Percentiles rank a stretch among this genome's conserved stretches.
Conservation (phyloP, 2,329 filamentous ascomycete genomes). For the Aspergillus tanneri region DNA sequence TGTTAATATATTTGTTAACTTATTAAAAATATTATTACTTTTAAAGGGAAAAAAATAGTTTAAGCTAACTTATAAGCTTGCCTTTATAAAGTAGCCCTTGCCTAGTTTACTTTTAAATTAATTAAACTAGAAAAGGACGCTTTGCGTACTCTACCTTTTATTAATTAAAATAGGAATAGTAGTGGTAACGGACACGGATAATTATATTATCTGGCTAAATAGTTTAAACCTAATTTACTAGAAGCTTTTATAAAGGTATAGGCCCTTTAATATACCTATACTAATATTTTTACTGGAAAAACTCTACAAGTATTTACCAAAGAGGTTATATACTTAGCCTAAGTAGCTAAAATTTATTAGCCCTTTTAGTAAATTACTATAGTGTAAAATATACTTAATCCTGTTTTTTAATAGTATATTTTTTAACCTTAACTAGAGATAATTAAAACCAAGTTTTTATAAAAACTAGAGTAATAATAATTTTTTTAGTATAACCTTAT, state of each 20-base stretch:
- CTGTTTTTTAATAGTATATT: not conserved
- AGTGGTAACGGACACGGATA: too few relatives aligned
- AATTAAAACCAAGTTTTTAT: not conserved
- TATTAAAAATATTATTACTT: not conserved
- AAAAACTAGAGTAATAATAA: not conserved
- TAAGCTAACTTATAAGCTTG: not conserved
- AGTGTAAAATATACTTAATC: not conserved
- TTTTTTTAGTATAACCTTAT: not conserved
- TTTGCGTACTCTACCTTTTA: not conserved
- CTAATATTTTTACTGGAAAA: not conserved
- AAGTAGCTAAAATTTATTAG: not conserved
- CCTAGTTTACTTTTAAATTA: not conserved
- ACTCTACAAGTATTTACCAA: not conserved
- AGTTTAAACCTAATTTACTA: not conserved
- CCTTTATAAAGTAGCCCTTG: not conserved
- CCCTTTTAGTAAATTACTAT: not conserved
- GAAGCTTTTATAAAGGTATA: not conserved
- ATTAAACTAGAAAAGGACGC: not conserved
- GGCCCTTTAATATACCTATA: not conserved
- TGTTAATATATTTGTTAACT: not conserved
- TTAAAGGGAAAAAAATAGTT: not conserved
- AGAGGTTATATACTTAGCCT: not conserved
- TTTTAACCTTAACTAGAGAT: not conserved
- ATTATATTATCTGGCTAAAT: not conserved
- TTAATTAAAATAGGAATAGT: too few relatives aligned